Percentiles rank a stretch among this genome's conserved stretches.
Conservation (phyloP, 371 early-diverging fungal species). For the Lichtheimia hyalospora region DNA sequence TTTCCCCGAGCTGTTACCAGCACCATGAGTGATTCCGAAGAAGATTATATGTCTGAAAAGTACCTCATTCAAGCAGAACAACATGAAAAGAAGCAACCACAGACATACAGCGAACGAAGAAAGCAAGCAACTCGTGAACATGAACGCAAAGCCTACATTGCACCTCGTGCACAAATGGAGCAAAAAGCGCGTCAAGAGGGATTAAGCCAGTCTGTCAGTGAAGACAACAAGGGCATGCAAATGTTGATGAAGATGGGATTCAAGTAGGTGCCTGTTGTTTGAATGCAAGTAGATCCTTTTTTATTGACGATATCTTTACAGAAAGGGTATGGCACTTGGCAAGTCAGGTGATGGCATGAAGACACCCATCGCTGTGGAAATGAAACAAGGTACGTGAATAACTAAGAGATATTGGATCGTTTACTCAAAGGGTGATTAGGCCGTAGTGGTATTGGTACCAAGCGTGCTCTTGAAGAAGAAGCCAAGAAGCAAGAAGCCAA, state of each 20-base stretch:
- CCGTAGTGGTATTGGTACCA: conserved; percentile 46
- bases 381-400: conserved; percentile 31
- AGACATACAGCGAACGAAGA: conserved; percentile 47
- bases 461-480: conserved; percentile 48
- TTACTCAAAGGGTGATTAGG: not conserved
- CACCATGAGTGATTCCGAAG: conserved; percentile 39
- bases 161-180: conserved; percentile 43
- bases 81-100: conserved; percentile 19
- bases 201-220: conserved; percentile 41
- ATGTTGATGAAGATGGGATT: conserved; percentile 75
- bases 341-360: conserved; percentile 28
- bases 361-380: conserved; percentile 49
- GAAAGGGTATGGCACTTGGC: conserved; percentile 48
- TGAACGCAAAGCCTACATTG: conserved; percentile 40
- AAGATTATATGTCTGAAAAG: conserved; percentile 64
- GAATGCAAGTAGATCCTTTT: not conserved
- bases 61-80: conserved; percentile 42
- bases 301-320: conserved; percentile 13
- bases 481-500: conserved; percentile 29
- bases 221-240: conserved; percentile 65
- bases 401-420: not conserved
- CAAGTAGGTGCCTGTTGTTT: conserved; percentile 38
- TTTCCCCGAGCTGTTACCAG: too few species aligned
- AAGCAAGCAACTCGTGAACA: conserved; percentile 50
- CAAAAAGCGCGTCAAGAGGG: conserved; percentile 59